A percentile compares a stretch with the other conserved stretches of the same genome.
Evolutionary conservation across 257 asterid genomes (phyloP).

Genomic region (Solanum sitiens): DNA sequence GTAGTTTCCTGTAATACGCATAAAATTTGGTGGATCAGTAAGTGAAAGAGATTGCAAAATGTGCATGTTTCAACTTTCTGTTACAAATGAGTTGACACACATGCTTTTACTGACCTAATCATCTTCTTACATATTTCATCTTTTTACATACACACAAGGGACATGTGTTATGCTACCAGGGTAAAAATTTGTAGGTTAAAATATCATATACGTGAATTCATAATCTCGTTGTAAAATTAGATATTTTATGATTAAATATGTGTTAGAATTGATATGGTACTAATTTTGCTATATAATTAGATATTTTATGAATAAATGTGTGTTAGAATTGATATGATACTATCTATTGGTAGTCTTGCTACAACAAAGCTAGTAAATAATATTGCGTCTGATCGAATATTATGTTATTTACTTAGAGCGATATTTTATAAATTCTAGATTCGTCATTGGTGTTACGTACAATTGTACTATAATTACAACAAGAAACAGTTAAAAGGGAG

Average conservation of each 20-base stretch:
- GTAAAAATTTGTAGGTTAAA: not conserved
- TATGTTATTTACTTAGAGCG: not conserved
- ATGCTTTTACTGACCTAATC: not conserved
- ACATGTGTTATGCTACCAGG: not conserved
- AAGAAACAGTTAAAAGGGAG: not conserved
- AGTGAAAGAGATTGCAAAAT: not conserved
- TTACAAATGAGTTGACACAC: conserved; percentile 1
- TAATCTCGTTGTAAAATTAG: no score
- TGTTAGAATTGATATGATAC: not conserved
- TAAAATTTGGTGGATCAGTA: not conserved
- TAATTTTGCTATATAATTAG: no score
- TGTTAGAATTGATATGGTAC: not conserved
- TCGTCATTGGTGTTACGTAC: not conserved
- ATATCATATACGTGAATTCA: no score
- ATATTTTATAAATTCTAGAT: no score
- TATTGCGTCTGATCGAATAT: no score
- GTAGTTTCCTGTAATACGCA: not conserved
- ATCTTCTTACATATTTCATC: not conserved
- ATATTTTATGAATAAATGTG: no score
- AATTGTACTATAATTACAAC: not conserved
- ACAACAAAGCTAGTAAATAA: not conserved
- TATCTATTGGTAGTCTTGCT: not conserved
- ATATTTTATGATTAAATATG: no score
- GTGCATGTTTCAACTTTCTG: conserved; percentile 3
- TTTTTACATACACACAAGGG: not conserved